These are phyloP conservation scores for Hypoxylon sp. DNA, from an alignment of 2,329 filamentous ascomycete species.

Conservation along the genomic window DNA sequence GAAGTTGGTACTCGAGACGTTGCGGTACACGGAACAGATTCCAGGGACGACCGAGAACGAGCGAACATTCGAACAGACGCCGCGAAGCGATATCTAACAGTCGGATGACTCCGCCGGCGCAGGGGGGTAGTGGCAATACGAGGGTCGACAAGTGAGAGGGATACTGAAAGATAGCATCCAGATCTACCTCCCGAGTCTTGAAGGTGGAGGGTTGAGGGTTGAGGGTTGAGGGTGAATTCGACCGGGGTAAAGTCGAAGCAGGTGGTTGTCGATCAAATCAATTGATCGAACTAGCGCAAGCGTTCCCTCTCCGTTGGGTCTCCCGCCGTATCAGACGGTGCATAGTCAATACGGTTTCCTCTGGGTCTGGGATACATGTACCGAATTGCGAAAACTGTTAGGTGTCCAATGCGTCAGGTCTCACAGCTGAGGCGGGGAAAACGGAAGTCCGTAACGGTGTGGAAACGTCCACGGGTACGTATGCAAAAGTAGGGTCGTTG, in stretches of 20 bases:
- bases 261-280: constrained; percentile 37
- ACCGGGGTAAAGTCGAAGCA: constrained; percentile 39
- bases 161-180: constrained; percentile 21
- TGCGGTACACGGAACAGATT: constrained; percentile 17
- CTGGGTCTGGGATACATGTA: not conserved
- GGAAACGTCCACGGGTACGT: not conserved
- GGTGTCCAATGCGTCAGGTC: not conserved
- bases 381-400: not conserved
- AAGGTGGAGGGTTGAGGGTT: constrained; percentile 25
- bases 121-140: not conserved
- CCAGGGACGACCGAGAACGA: constrained; percentile 20
- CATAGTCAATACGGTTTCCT: not conserved
- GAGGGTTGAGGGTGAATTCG: constrained; percentile 33
- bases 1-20: constrained; percentile 6
- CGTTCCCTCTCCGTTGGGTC: constrained; percentile 38
- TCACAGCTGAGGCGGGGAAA: constrained; percentile 2
- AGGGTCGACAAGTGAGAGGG: constrained; percentile 8
- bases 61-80: constrained; percentile 23
- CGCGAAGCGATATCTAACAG: constrained; percentile 6
- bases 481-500: not conserved
- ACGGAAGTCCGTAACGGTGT: constrained; percentile 4
- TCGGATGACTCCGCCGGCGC: constrained; percentile 2
- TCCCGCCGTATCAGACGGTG: constrained; percentile 9
- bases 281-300: constrained; percentile 34
- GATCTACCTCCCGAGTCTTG: constrained; percentile 13